Base-by-base conservation (phyloP, 208 protist species). In the Trypanosoma theileri region DNA sequence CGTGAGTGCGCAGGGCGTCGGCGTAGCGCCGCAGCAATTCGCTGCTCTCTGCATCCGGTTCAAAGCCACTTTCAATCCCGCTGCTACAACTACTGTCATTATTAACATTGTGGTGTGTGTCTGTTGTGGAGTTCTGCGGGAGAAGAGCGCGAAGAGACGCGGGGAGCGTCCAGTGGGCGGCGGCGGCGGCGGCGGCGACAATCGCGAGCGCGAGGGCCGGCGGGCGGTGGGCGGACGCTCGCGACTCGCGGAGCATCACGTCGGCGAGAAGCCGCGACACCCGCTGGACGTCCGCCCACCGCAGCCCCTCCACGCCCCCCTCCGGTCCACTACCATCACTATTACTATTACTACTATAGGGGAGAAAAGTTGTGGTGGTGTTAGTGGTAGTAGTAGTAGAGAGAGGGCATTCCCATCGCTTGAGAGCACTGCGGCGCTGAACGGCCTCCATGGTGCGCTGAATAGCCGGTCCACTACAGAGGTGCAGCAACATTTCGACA, bases 401-500 rank as follows among this genome's bases (percentile, higher is more conserved):
- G 28, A 6, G 28, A 35, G 28, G 28, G 28, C 28, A 35, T 6
- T 12, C 44, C 60, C 57, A 75, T 28, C 61, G 44, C 11, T 28
- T 58, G 31, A 53, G 35, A 14, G 68, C 56, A 45, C 46, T 50
- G 22, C 24, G 8, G 11, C 70, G 70, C 65, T 76, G 62, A 41
- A 59, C 69, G 9, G 50, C 55, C 19, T 80, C 81, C 51, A 69
- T 21, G 21, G 59, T 60, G 31, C 60, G 54, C 50, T 75, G 65
- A 40, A 81, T 69, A 31, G 26, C 61, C 51, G 80, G 71, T 24
- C 81, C 78, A 50, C 71, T 71, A 31, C 64, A 78, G 21, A 90
- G 59, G 67, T 82, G 66, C 6, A 92, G 71, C 46, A 92, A 69
- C 16, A 69, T 52, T 28, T 91, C 85, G 17, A 88, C 73, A 21